Evolutionary conservation across 2,329 filamentous ascomycete genomes (phyloP).

Genomic region (Phoma sp.): DNA sequence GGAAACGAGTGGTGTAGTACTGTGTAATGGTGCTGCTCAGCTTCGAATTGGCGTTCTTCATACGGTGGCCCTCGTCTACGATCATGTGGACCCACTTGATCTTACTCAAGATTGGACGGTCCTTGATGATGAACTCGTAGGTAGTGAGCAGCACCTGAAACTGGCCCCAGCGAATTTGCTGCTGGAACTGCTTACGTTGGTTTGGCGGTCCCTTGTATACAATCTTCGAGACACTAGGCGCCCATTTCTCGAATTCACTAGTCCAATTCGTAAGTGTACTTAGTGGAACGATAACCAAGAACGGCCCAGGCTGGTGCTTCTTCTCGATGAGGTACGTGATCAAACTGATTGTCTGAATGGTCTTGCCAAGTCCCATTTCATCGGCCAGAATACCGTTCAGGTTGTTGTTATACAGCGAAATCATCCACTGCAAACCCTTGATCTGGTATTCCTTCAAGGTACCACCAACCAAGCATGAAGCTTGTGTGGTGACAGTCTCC

Average conservation of each 20-base stretch:
- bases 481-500: conserved; percentile 86
- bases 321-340: conserved; percentile 96
- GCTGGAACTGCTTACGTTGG: conserved; percentile 85
- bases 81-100: conserved; percentile 99
- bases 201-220: conserved; percentile 97
- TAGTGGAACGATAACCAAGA: conserved; percentile 93
- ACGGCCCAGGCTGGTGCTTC: conserved; percentile 90
- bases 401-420: conserved; percentile 99
- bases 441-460: conserved; percentile 96
- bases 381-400: conserved; percentile 98
- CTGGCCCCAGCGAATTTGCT: conserved; percentile 89
- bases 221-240: conserved; percentile 81
- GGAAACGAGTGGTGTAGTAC: conserved; percentile 94
- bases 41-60: conserved; percentile 99
- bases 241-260: conserved; percentile 98
- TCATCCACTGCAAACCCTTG: conserved; percentile 99
- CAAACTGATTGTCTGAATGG: conserved; percentile 97
- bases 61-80: conserved; percentile 97
- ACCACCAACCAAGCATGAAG: conserved; percentile 86
- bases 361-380: conserved; percentile 99
- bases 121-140: conserved; percentile 99
- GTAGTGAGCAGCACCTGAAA: conserved; percentile 98
- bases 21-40: conserved; percentile 91
- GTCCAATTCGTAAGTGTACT: conserved; percentile 99
- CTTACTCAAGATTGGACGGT: conserved; percentile 91